Evolutionary conservation across 345 rosid species (phyloP).

Genomic region (Streptanthus diversifolius): DNA sequence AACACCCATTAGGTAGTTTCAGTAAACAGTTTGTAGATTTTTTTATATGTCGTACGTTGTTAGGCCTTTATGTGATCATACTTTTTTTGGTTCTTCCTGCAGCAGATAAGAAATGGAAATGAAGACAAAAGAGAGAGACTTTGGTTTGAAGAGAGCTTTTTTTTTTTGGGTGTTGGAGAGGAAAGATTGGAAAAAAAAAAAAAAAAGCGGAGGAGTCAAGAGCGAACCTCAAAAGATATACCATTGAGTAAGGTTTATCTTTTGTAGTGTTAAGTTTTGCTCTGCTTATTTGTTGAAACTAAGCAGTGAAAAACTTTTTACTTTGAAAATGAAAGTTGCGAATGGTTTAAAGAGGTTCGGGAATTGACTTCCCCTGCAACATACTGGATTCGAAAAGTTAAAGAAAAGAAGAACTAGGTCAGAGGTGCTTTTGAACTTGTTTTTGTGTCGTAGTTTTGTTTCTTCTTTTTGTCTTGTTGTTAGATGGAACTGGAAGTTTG

Average conservation of each 20-base stretch:
- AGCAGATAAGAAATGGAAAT: slow-evolving; percentile 4
- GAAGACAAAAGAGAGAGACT: slow-evolving; percentile 17
- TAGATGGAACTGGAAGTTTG: slow-evolving; percentile 9
- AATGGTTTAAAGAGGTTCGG: slow-evolving; percentile 73
- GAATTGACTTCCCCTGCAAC: slow-evolving; percentile 71
- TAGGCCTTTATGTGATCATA: background rate
- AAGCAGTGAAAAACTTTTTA: slow-evolving; percentile 31
- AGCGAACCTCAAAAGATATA: slow-evolving; percentile 76
- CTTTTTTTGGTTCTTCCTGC: background rate
- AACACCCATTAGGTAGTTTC: slow-evolving; percentile 20
- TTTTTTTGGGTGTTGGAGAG: background rate
- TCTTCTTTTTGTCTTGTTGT: slow-evolving; percentile 3
- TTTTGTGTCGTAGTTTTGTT: slow-evolving; percentile 20
- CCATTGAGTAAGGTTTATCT: slow-evolving; percentile 25
- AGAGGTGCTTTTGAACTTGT: slow-evolving; percentile 2
- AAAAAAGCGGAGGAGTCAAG: slow-evolving; percentile 63
- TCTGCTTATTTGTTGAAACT: slow-evolving; percentile 28
- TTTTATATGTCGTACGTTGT: background rate
- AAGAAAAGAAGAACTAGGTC: background rate
- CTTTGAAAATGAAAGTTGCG: background rate
- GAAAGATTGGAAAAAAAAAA: background rate
- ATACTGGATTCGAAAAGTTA: background rate
- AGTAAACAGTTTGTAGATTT: background rate
- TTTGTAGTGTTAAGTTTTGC: slow-evolving; percentile 29
- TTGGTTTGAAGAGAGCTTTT: slow-evolving; percentile 23